A percentile compares a stretch with the other conserved stretches of the same genome.
These are phyloP conservation scores for Rhodotorula sphaerocarpa DNA, from an alignment of 768 basidiomycete genomes.

Conservation along the genomic window DNA sequence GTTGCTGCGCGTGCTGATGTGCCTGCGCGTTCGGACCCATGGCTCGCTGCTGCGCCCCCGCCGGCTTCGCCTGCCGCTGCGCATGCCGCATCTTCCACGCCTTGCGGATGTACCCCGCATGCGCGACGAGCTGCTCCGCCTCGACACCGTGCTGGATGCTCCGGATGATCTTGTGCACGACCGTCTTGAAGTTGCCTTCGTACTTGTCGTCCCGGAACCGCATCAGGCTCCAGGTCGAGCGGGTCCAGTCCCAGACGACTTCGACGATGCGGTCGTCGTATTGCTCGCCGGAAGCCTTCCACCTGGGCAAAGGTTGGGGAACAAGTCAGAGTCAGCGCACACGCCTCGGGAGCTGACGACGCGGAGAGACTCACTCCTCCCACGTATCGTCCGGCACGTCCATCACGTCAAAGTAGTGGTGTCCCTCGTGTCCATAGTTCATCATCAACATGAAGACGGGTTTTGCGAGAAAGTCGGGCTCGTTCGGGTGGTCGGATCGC, in stretches of 20 bases:
- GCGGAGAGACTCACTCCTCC: conserved; percentile 61
- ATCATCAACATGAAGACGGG: conserved; percentile 75
- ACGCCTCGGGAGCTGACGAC: conserved; percentile 7
- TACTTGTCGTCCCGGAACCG: conserved; percentile 91
- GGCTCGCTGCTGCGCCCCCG: not conserved
- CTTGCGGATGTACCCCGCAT: conserved; percentile 17
- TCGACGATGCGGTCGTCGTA: conserved; percentile 89
- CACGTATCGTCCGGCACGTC: conserved; percentile 81
- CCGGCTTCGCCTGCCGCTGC: not conserved
- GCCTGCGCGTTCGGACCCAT: too few relatives aligned
- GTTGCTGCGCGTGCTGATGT: too few relatives aligned
- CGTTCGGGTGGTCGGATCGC: conserved; percentile 47
- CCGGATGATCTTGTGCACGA: conserved; percentile 79
- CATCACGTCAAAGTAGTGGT: conserved; percentile 79
- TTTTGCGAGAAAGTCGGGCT: conserved; percentile 74
- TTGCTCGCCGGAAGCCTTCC: conserved; percentile 77
- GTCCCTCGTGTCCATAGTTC: conserved; percentile 61
- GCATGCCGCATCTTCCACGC: conserved; percentile 32
- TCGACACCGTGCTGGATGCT: conserved; percentile 93
- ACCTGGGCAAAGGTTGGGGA: conserved; percentile 47
- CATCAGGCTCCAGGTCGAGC: conserved; percentile 71
- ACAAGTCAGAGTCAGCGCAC: not conserved
- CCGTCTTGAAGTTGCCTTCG: conserved; percentile 73
- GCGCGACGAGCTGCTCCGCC: conserved; percentile 51
- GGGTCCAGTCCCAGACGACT: conserved; percentile 74